Evolutionary conservation across 108 stramenopile species (phyloP).

Genomic region (Epipyxis sp.): DNA sequence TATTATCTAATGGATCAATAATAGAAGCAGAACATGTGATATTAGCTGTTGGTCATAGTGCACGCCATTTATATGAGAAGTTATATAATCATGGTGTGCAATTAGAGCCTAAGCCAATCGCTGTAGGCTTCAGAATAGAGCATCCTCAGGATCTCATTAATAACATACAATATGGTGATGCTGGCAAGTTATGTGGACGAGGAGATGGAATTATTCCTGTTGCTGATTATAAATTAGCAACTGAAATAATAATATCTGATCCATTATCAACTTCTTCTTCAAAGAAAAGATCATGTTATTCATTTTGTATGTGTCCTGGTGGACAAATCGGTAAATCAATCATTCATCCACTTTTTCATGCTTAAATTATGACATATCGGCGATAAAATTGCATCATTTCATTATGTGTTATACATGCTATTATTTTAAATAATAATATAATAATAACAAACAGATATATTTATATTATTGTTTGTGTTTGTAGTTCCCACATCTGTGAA

Average conservation of each 20-base stretch:
- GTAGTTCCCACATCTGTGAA: conserved; percentile 81
- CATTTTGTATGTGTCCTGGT: conserved; percentile 72
- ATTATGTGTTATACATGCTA: too few relatives aligned
- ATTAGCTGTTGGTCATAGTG: conserved; percentile 84
- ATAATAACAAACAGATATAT: too few relatives aligned
- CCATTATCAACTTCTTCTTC: background rate
- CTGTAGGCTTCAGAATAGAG: conserved; percentile 87
- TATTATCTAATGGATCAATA: background rate
- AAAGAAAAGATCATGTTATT: conserved; percentile 50
- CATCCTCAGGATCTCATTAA: conserved; percentile 84
- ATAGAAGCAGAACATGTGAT: conserved; percentile 67
- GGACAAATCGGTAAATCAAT: too few relatives aligned
- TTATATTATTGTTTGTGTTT: too few relatives aligned
- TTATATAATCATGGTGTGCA: conserved; percentile 65
- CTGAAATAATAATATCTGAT: conserved; percentile 54
- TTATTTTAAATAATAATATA: too few relatives aligned
- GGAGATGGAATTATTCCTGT: conserved; percentile 63
- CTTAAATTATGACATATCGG: too few relatives aligned
- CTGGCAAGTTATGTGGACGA: conserved; percentile 33
- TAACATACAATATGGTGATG: conserved; percentile 74
- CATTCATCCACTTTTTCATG: too few relatives aligned
- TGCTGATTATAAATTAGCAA: conserved; percentile 79
- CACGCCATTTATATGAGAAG: conserved; percentile 78
- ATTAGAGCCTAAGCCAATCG: conserved; percentile 80
- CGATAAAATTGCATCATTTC: too few relatives aligned